Base-by-base conservation (phyloP, 306 rosid genomes). In the Ormosia emarginata region DNA sequence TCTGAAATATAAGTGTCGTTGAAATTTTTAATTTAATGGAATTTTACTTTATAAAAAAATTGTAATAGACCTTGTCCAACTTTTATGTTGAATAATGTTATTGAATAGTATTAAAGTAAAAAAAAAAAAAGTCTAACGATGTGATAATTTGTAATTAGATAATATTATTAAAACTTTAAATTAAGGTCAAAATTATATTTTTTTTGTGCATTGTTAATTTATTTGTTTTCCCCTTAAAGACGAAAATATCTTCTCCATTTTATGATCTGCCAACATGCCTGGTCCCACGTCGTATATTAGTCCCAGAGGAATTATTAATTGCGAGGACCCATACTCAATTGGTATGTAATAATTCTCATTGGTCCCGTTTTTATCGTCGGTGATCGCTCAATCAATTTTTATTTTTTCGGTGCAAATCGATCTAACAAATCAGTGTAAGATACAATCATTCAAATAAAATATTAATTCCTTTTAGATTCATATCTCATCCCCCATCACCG, bases 361-460 rank as follows among this genome's bases (percentile, higher is more conserved):
- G 82, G 77, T 72, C 79, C 79, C 85, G 78, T 64, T 77, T 3
- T 14, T 3, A 71, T 34, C 86, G 88, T 84, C 90, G 88, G 88
- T 87, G 90, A 87, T 84, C 76, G 62, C 83, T 87, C 67, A 70
- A 67, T 67, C 44, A 58, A 47, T 58, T 79, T 47, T 79, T 84
- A 40, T 67, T 43, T 43, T 41, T 63, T 10, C 13, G 36, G 41
- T 74, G 44, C 8, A 64, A 81, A 65, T 81, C 11, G 15, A 33
- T 44, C 66, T 40, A 62, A 69, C 37, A 65, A 66, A 86, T 86
- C 78, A 77, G 70, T 47, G 71, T 65, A 58, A 14, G 62, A 66
- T 64, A 52, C 77, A 66, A 83, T 78, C 34, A 81, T 81, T 81
- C 55, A 72, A 39, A 72, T 52, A 77, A 52, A 17, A 69, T 40